Evolutionary conservation across 2,329 filamentous ascomycete species (phyloP).

Genomic region (Rhinocladiella mackenziei): DNA sequence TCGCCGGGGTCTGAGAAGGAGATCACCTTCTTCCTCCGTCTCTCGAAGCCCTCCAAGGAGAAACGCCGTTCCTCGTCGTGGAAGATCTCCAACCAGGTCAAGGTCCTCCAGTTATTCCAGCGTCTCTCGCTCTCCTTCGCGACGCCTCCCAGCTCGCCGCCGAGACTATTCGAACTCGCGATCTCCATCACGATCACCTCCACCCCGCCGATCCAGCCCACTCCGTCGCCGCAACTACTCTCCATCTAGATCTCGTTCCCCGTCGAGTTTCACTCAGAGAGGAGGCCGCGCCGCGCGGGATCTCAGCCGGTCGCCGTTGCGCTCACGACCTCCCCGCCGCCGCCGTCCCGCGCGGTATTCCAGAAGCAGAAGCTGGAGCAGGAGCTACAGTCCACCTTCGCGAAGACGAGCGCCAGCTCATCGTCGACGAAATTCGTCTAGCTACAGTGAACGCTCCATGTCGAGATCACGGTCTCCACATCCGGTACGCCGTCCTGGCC

Average conservation of each 20-base stretch:
- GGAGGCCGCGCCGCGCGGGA: not conserved
- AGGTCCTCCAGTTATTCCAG: constrained; percentile 12
- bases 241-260: constrained; percentile 11
- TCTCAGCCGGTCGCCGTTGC: constrained; percentile 3
- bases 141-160: constrained; percentile 5
- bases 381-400: constrained; percentile 14
- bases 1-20: constrained; percentile 17
- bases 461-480: constrained; percentile 9
- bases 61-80: constrained; percentile 12
- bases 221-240: not conserved
- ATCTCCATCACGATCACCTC: constrained; percentile 13
- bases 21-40: constrained; percentile 25
- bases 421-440: constrained; percentile 17
- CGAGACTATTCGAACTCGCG: constrained; percentile 6
- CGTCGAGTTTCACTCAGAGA: not conserved
- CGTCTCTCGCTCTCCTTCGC: constrained; percentile 9
- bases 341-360: constrained; percentile 4
- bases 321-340: constrained; percentile 6
- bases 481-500: not conserved
- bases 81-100: constrained; percentile 17
- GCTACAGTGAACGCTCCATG: constrained; percentile 7
- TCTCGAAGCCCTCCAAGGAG: constrained; percentile 26
- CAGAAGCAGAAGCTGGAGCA: constrained; percentile 6
- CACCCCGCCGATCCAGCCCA: constrained; percentile 8
- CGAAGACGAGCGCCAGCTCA: constrained; percentile 10